Evolutionary conservation across 2,329 filamentous ascomycete genomes (phyloP).

Genomic region (Exophiala spinifera): DNA sequence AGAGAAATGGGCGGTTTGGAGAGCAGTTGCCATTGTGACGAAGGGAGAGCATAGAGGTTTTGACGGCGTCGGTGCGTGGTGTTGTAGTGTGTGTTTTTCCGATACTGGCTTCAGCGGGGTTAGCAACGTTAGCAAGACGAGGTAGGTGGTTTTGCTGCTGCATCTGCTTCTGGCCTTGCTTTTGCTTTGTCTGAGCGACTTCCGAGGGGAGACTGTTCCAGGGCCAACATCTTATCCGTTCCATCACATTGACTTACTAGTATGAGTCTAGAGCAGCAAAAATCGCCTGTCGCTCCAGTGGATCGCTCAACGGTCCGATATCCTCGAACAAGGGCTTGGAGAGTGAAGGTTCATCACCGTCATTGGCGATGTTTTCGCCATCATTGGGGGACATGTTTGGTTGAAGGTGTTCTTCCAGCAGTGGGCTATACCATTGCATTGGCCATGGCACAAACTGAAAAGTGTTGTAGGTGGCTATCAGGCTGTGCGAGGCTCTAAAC

Average conservation of each 20-base stretch:
- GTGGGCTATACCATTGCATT: neutral
- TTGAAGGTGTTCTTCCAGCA: neutral
- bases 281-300: conserved; percentile 76
- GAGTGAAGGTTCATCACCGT: neutral
- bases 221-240: no score
- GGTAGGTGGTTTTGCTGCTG: neutral
- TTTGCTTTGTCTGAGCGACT: neutral
- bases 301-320: conserved; percentile 66
- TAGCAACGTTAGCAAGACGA: conserved; percentile 18
- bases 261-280: conserved; percentile 86
- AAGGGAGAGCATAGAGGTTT: conserved; percentile 87
- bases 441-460: no score
- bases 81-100: conserved; percentile 80
- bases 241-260: conserved; percentile 57
- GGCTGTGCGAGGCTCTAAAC: no score
- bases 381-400: neutral
- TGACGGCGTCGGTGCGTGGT: conserved; percentile 86
- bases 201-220: no score
- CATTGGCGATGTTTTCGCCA: neutral
- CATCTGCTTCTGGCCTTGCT: neutral
- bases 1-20: conserved; percentile 78
- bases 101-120: conserved; percentile 62
- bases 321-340: conserved; percentile 35
- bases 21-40: conserved; percentile 78
- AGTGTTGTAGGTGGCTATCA: no score